Conservation (phyloP, 305 asterid species). For the Lippia alba region DNA sequence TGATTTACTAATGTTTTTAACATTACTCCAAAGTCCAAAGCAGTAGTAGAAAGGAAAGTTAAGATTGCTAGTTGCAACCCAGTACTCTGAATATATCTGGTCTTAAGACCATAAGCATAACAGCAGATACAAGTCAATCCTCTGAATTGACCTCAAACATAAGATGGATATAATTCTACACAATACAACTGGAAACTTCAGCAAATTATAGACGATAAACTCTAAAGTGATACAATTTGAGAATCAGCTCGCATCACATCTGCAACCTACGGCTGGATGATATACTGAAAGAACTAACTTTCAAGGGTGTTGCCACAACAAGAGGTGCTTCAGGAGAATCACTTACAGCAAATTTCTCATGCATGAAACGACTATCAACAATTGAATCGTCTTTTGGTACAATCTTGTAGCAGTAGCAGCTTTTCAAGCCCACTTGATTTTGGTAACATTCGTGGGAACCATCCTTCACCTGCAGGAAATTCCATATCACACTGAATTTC, state of each 20-base stretch:
- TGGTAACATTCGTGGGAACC: slow-evolving; percentile 84
- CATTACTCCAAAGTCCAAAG: slow-evolving; percentile 25
- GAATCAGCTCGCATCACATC: slow-evolving; percentile 47
- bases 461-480: slow-evolving; percentile 92
- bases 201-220: background rate
- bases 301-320: slow-evolving; percentile 91
- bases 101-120: slow-evolving; percentile 21
- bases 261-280: slow-evolving; percentile 74
- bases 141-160: slow-evolving; percentile 43
- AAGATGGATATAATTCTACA: slow-evolving; percentile 25
- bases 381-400: slow-evolving; percentile 87
- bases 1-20: background rate
- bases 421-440: slow-evolving; percentile 88
- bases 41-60: slow-evolving; percentile 38
- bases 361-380: slow-evolving; percentile 97
- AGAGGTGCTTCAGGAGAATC: slow-evolving; percentile 98
- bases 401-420: slow-evolving; percentile 97
- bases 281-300: slow-evolving; percentile 97
- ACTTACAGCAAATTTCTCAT: slow-evolving; percentile 82
- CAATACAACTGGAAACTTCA: background rate
- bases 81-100: slow-evolving; percentile 20
- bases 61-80: slow-evolving; percentile 44
- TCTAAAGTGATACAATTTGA: slow-evolving; percentile 24
- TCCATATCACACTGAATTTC: slow-evolving; percentile 97
- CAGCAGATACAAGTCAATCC: slow-evolving; percentile 38